These are phyloP conservation scores for Fremontodendron californicum DNA, from an alignment of 345 rosid species.

Conservation along the genomic window DNA sequence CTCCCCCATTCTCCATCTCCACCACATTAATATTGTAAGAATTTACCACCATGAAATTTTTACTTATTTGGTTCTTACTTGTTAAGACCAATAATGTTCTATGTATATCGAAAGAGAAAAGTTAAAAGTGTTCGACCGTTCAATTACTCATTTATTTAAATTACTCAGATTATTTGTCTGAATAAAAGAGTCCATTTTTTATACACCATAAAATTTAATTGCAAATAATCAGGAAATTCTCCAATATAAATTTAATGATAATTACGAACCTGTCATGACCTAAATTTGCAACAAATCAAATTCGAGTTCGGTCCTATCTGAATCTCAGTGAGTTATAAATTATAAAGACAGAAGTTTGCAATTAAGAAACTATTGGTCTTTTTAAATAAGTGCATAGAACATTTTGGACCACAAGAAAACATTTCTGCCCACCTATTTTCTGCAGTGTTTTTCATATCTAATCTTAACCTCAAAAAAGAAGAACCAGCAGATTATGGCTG, in stretches of 20 bases:
- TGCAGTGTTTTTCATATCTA: background rate
- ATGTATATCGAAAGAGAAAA: background rate
- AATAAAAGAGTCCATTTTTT: no score
- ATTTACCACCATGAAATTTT: slow-evolving; percentile 14
- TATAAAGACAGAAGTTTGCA: slow-evolving; percentile 19
- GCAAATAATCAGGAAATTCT: background rate
- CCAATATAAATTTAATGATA: background rate
- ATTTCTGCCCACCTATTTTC: background rate
- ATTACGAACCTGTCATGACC: no score
- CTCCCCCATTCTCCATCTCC: slow-evolving; percentile 3
- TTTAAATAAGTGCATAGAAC: background rate
- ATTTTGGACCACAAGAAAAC: slow-evolving; percentile 25
- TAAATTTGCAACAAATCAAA: no score
- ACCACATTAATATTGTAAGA: background rate
- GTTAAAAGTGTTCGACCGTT: no score
- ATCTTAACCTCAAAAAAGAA: background rate
- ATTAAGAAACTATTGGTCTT: background rate
- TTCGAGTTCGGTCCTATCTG: no score
- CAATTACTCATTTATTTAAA: no score
- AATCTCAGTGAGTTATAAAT: background rate
- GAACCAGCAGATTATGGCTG: background rate
- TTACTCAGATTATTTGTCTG: no score
- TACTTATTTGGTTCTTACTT: slow-evolving; percentile 3
- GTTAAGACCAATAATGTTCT: background rate
- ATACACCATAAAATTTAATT: background rate